These are phyloP conservation scores for Pyrus betulifolia DNA, from an alignment of 306 rosid species.

Conservation along the genomic window DNA sequence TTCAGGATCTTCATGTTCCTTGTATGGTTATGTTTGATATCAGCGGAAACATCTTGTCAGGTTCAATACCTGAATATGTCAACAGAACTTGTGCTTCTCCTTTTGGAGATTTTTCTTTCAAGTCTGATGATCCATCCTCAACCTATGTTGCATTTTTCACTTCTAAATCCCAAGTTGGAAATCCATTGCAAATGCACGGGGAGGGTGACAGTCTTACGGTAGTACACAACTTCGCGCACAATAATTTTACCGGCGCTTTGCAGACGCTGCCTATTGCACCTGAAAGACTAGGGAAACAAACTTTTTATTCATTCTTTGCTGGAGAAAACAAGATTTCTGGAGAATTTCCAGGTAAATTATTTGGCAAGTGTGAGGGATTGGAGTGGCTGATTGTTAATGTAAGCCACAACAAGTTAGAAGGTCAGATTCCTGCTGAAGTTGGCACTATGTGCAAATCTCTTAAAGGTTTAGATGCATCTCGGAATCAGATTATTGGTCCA, in stretches of 20 bases:
- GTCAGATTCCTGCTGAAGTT: slow-evolving; percentile 45
- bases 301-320: slow-evolving; percentile 42
- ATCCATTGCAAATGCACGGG: slow-evolving; percentile 16
- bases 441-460: slow-evolving; percentile 54
- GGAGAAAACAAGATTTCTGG: slow-evolving; percentile 68
- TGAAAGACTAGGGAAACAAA: slow-evolving; percentile 38
- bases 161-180: slow-evolving; percentile 29
- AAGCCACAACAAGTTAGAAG: slow-evolving; percentile 54
- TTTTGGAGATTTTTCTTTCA: slow-evolving; percentile 20
- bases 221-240: slow-evolving; percentile 63
- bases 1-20: slow-evolving; percentile 47
- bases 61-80: slow-evolving; percentile 50
- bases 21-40: slow-evolving; percentile 77
- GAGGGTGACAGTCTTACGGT: slow-evolving; percentile 27
- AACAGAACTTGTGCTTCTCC: slow-evolving; percentile 26
- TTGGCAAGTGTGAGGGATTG: slow-evolving; percentile 55
- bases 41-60: slow-evolving; percentile 56
- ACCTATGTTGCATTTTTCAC: slow-evolving; percentile 47
- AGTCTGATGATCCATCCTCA: slow-evolving; percentile 6
- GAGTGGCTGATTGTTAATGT: slow-evolving; percentile 56
- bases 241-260: slow-evolving; percentile 45
- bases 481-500: slow-evolving; percentile 50
- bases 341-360: slow-evolving; percentile 45
- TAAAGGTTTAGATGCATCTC: slow-evolving; percentile 62
- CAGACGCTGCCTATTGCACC: slow-evolving; percentile 52